Conservation (phyloP, 2,329 filamentous ascomycete genomes). For the Penicillium olsonii region DNA sequence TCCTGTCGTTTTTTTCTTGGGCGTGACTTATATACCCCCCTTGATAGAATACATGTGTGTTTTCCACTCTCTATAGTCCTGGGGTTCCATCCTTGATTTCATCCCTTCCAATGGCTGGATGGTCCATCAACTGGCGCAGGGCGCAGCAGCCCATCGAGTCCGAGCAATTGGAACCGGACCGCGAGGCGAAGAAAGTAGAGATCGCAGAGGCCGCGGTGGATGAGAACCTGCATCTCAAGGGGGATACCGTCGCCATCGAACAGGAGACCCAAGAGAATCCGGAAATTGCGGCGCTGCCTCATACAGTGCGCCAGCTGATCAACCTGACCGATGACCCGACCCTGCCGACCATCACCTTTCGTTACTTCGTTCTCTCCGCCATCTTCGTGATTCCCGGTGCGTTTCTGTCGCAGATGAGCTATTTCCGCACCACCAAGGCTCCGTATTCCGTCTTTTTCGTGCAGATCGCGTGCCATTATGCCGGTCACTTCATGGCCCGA, state of each 20-base stretch:
- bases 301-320: conserved; percentile 59
- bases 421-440: conserved; percentile 59
- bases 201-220: conserved; percentile 10
- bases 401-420: conserved; percentile 58
- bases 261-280: conserved; percentile 48
- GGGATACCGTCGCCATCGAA: conserved; percentile 25
- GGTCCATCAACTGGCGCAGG: not conserved
- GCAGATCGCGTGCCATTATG: conserved; percentile 59
- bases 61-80: not conserved
- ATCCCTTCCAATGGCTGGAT: not conserved
- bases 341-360: conserved; percentile 59
- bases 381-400: conserved; percentile 51
- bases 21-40: not conserved
- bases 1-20: not conserved
- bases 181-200: conserved; percentile 1
- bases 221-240: conserved; percentile 17
- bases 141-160: not conserved
- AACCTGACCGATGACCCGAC: conserved; percentile 59
- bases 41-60: not conserved
- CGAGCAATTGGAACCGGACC: not conserved
- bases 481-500: conserved; percentile 54
- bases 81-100: not conserved
- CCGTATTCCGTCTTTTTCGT: conserved; percentile 65
- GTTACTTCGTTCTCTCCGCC: conserved; percentile 3
- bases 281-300: conserved; percentile 56